Percentiles rank a stretch among this genome's conserved stretches.
Evolutionary conservation across 352 stramenopile species (phyloP).

Genomic region (Phytophthora melonis): DNA sequence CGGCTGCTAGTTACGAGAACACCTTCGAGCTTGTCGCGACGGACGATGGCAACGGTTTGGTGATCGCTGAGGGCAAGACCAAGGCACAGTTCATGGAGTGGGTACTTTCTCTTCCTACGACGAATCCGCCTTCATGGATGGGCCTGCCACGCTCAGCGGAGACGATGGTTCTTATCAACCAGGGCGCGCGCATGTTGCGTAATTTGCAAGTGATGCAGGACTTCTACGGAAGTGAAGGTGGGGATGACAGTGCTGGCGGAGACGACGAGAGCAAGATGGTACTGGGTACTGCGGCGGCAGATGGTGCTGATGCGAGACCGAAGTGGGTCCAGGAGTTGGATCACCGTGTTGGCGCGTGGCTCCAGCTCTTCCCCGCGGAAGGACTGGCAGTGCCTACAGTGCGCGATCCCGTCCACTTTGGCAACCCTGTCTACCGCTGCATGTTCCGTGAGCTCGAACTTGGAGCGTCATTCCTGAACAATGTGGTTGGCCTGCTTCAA

Average conservation of each 20-base stretch:
- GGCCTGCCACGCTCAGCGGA: conserved; percentile 93
- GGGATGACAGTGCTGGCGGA: conserved; percentile 38
- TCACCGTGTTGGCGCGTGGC: conserved; percentile 67
- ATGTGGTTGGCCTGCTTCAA: conserved; percentile 74
- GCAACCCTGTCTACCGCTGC: conserved; percentile 93
- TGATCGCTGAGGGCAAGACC: conserved; percentile 91
- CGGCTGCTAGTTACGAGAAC: conserved; percentile 94
- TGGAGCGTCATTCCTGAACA: conserved; percentile 68
- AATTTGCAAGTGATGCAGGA: conserved; percentile 90
- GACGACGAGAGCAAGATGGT: conserved; percentile 77
- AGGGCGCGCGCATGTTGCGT: conserved; percentile 79
- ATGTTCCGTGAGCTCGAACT: conserved; percentile 90
- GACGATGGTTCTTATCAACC: conserved; percentile 87
- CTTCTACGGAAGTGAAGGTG: conserved; percentile 74
- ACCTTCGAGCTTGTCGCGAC: conserved; percentile 72
- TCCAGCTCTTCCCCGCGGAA: conserved; percentile 62
- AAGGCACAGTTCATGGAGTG: conserved; percentile 94
- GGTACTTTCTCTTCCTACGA: conserved; percentile 86
- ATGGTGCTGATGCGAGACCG: conserved; percentile 58
- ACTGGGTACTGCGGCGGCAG: conserved; percentile 35
- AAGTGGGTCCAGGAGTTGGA: conserved; percentile 89
- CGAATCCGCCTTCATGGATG: conserved; percentile 94
- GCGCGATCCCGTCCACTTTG: conserved; percentile 68
- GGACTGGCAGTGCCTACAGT: conserved; percentile 53
- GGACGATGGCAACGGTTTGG: conserved; percentile 55